Conservation (phyloP, 805 yeast genomes). For the Cyberlindnera xishuangbannaensis region DNA sequence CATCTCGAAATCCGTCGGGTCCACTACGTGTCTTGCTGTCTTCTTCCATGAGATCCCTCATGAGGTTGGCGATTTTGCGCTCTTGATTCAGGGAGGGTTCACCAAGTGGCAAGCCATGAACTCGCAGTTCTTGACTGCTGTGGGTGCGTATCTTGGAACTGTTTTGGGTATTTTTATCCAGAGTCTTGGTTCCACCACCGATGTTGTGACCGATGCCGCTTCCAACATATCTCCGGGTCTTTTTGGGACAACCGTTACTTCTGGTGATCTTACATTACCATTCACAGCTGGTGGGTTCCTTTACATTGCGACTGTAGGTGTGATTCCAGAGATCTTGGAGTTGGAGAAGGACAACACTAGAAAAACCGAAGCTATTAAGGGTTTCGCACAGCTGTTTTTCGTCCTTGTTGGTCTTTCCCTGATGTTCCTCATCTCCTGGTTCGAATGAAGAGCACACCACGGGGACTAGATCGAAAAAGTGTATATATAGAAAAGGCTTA, state of each 20-base stretch:
- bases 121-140: constrained; percentile 60
- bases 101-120: constrained; percentile 60
- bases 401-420: constrained; percentile 49
- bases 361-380: constrained; percentile 33
- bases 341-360: constrained; percentile 31
- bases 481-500: too few relatives aligned
- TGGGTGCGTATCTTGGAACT: constrained; percentile 63
- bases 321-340: constrained; percentile 67
- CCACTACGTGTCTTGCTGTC: constrained; percentile 64
- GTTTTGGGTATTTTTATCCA: constrained; percentile 56
- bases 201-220: constrained; percentile 3
- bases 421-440: constrained; percentile 41
- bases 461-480: too few relatives aligned
- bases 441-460: too few relatives aligned
- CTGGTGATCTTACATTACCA: constrained; percentile 54
- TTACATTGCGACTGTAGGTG: constrained; percentile 67
- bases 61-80: constrained; percentile 75
- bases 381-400: constrained; percentile 42
- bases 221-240: constrained; percentile 36
- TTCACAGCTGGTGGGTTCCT: constrained; percentile 74
- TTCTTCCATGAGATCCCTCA: constrained; percentile 78
- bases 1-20: constrained; percentile 53
- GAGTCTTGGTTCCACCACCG: constrained; percentile 25
- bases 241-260: constrained; percentile 45
- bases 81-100: constrained; percentile 63